Conservation (phyloP, 768 basidiomycete species). For the Boletus subcaerulescens region DNA sequence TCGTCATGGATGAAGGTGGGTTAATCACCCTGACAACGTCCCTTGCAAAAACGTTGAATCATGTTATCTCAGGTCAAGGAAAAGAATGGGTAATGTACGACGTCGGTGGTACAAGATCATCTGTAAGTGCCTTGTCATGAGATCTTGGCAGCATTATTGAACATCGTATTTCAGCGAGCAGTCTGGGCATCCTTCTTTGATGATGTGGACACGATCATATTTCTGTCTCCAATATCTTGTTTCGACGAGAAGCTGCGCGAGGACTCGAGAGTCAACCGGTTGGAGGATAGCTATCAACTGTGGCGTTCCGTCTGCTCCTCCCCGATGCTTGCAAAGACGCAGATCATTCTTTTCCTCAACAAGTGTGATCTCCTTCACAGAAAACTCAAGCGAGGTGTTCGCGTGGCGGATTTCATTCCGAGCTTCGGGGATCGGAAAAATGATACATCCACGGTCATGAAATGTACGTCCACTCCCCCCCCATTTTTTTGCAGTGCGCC, state of each 20-base stretch:
- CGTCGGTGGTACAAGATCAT: constrained; percentile 73
- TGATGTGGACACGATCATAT: constrained; percentile 81
- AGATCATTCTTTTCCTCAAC: constrained; percentile 55
- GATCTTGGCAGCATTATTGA: background rate
- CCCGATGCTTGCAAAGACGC: constrained; percentile 57
- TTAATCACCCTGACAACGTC: background rate
- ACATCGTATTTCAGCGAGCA: constrained; percentile 45
- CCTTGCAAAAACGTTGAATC: background rate
- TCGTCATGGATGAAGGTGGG: constrained; percentile 63
- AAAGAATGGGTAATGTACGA: constrained; percentile 82
- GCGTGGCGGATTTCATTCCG: constrained; percentile 65
- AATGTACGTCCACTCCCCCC: constrained; percentile 47
- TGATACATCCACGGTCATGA: constrained; percentile 62
- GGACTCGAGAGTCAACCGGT: constrained; percentile 63
- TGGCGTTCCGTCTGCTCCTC: constrained; percentile 75
- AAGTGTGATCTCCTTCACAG: constrained; percentile 72
- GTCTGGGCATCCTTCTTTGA: constrained; percentile 84
- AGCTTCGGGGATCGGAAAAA: constrained; percentile 75
- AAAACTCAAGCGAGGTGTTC: constrained; percentile 65
- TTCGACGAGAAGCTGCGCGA: constrained; percentile 80
- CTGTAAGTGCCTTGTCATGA: constrained; percentile 36
- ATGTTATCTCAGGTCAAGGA: constrained; percentile 44
- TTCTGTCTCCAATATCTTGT: constrained; percentile 69
- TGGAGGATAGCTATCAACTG: constrained; percentile 73
- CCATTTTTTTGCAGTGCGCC: background rate